phyloP scores from a whole-genome alignment of 2,329 filamentous ascomycete species.

The Pestalotiopsis sp. region DNA sequence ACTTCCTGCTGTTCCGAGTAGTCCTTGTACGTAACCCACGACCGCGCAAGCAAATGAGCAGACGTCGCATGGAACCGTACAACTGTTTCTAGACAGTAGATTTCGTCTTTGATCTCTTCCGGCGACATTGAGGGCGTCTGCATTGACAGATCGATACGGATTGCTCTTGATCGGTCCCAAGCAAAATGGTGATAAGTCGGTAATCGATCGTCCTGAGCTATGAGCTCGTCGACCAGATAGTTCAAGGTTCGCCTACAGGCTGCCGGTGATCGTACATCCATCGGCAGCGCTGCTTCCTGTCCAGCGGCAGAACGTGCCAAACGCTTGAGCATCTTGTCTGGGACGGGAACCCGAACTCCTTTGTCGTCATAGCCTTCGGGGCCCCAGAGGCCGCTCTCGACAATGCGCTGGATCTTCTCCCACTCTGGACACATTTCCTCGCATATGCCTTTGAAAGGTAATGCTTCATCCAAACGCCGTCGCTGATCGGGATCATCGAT shows the following conservation, averaged over 20 bases:
- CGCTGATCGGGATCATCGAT: slow-evolving; percentile 68
- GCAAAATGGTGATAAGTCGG: slow-evolving; percentile 63
- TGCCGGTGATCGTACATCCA: slow-evolving; percentile 65
- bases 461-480: slow-evolving; percentile 63
- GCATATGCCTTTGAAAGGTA: slow-evolving; percentile 69
- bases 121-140: slow-evolving; percentile 60
- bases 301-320: slow-evolving; percentile 69
- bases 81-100: slow-evolving; percentile 68
- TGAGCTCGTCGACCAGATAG: slow-evolving; percentile 63
- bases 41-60: slow-evolving; percentile 63
- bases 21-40: slow-evolving; percentile 57
- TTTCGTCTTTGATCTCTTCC: slow-evolving; percentile 59
- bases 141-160: slow-evolving; percentile 70
- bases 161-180: slow-evolving; percentile 69
- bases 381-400: slow-evolving; percentile 59
- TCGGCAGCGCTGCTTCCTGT: slow-evolving; percentile 67
- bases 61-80: slow-evolving; percentile 68
- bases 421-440: slow-evolving; percentile 72
- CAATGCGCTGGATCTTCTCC: slow-evolving; percentile 65
- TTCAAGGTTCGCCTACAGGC: slow-evolving; percentile 62
- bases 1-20: slow-evolving; percentile 70
- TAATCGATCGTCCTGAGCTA: slow-evolving; percentile 58
- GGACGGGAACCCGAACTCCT: slow-evolving; percentile 48
- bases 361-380: slow-evolving; percentile 53
- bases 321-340: slow-evolving; percentile 65